phyloP scores from a whole-genome alignment of 192 early-diverging fungal species.

The Umbelopsis vinacea region DNA sequence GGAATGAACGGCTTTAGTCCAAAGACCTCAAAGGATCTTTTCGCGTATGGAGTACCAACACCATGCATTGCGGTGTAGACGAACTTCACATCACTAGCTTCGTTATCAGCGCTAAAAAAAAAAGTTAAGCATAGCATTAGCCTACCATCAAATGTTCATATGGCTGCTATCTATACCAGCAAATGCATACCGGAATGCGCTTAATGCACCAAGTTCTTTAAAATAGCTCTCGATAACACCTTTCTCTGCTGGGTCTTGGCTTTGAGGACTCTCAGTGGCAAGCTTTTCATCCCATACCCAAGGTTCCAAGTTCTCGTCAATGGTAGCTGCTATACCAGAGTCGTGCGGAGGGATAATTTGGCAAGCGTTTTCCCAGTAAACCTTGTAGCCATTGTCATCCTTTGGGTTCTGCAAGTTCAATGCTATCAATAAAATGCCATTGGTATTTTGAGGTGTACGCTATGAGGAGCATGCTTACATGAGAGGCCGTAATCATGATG shows the following conservation, averaged over 20 bases:
- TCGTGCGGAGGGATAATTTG: conserved; percentile 94
- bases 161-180: no score
- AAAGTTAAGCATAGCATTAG: background rate
- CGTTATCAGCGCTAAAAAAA: conserved; percentile 50
- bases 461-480: conserved; percentile 47
- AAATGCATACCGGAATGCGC: conserved; percentile 25
- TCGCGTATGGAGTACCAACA: conserved; percentile 81
- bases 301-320: conserved; percentile 67
- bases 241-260: conserved; percentile 59
- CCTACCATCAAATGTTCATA: background rate
- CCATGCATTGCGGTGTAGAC: conserved; percentile 97
- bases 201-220: conserved; percentile 53
- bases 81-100: conserved; percentile 58
- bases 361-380: conserved; percentile 87
- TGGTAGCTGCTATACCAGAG: conserved; percentile 74
- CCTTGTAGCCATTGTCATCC: conserved; percentile 91
- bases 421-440: background rate
- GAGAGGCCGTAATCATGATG: conserved; percentile 97
- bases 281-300: conserved; percentile 72
- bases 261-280: conserved; percentile 54
- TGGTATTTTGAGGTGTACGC: background rate
- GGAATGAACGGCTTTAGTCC: conserved; percentile 67
- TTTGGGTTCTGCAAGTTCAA: conserved; percentile 77
- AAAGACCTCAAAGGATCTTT: conserved; percentile 69
- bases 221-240: conserved; percentile 77